phyloP scores from a whole-genome alignment of 2,329 filamentous ascomycete species.

The Cercospora berteroae region DNA sequence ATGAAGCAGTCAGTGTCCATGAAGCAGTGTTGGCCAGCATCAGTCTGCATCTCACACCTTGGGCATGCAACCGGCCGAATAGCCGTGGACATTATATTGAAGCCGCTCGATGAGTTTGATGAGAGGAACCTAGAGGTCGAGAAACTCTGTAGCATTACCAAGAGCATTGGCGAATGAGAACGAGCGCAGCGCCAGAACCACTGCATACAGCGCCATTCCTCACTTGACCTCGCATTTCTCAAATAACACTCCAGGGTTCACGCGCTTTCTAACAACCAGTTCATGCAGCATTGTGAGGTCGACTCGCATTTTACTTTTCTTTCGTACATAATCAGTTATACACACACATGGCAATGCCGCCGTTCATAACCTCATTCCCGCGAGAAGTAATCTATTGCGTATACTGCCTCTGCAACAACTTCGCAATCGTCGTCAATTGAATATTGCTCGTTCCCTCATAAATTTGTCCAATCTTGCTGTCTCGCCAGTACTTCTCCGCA shows the following conservation, averaged over 20 bases:
- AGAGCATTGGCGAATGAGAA: background rate
- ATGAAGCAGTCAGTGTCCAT: background rate
- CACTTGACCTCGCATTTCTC: background rate
- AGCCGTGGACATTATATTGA: background rate
- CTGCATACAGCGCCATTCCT: background rate
- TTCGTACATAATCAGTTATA: background rate
- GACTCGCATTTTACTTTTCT: background rate
- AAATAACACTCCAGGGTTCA: background rate
- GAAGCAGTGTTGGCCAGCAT: background rate
- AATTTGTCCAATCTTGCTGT: constrained; percentile 95
- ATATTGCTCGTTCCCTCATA: constrained; percentile 78
- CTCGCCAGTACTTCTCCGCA: constrained; percentile 95
- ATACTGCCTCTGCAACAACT: constrained; percentile 67
- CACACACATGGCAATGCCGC: background rate
- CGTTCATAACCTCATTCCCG: background rate
- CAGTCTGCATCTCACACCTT: background rate
- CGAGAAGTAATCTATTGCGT: constrained; percentile 39
- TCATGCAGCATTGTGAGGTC: background rate
- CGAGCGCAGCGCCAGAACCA: background rate
- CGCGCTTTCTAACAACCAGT: background rate
- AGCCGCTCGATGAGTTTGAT: background rate
- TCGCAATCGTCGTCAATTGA: constrained; percentile 68
- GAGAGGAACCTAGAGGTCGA: background rate
- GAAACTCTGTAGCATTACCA: background rate
- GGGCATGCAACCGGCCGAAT: background rate